Evolutionary conservation across 169 alveolate species (phyloP).

Genomic region (Eimeria mitis): DNA sequence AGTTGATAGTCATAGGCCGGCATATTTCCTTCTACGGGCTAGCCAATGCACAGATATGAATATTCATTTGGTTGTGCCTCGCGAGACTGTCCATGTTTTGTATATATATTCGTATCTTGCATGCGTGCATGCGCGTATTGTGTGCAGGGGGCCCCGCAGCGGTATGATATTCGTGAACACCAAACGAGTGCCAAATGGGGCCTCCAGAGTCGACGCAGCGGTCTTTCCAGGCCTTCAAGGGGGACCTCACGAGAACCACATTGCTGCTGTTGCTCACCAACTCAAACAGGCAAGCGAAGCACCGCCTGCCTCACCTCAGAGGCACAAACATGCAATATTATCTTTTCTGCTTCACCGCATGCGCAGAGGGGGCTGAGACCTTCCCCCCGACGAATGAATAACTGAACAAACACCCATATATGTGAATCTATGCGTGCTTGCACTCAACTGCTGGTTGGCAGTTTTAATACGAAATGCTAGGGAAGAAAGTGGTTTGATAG

Average conservation of each 20-base stretch:
- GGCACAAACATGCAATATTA: background rate
- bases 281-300: slow-evolving; percentile 88
- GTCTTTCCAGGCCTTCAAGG: slow-evolving; percentile 99
- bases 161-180: slow-evolving; percentile 87
- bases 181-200: slow-evolving; percentile 90
- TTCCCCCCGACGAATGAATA: background rate
- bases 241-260: slow-evolving; percentile 97
- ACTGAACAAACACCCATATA: background rate
- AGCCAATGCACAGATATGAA: background rate
- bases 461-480: background rate
- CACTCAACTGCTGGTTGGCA: background rate
- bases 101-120: background rate
- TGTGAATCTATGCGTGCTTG: background rate
- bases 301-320: background rate
- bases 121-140: background rate
- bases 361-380: background rate
- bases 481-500: background rate
- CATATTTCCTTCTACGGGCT: background rate
- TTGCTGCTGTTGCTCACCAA: slow-evolving; percentile 94
- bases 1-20: no score
- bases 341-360: background rate
- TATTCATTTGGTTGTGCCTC: background rate
- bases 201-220: slow-evolving; percentile 95
- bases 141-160: slow-evolving; percentile 75
- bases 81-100: background rate